These are phyloP conservation scores for Cucurbita moschata DNA, from an alignment of 306 rosid species.

Conservation along the genomic window DNA sequence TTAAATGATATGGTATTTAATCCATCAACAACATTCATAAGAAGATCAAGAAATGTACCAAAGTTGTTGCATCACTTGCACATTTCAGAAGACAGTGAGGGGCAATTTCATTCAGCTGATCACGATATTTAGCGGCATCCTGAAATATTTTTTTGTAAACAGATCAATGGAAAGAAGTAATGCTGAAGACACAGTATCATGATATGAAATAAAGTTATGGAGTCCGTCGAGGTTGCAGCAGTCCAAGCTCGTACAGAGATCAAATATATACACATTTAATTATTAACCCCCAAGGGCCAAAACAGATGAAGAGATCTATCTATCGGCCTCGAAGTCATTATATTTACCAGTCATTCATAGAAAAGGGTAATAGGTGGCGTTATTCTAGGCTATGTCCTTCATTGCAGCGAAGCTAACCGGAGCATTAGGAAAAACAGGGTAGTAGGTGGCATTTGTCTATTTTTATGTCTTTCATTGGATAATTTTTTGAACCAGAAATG, in stretches of 20 bases:
- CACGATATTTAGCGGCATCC: conserved; percentile 90
- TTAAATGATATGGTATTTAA: not conserved
- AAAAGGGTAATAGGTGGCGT: not conserved
- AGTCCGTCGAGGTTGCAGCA: not conserved
- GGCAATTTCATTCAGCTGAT: conserved; percentile 61
- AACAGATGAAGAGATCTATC: not conserved
- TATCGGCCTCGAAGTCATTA: not conserved
- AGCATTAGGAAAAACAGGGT: not conserved
- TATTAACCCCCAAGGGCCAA: not conserved
- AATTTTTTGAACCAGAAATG: not conserved
- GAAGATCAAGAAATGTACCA: conserved; percentile 30
- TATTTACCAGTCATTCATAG: not conserved
- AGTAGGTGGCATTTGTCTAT: not conserved
- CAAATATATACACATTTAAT: not conserved
- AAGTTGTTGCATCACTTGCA: conserved; percentile 78
- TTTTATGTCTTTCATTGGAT: not conserved
- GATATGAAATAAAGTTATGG: not conserved
- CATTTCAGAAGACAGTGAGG: conserved; percentile 77
- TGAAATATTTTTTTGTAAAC: conserved; percentile 9
- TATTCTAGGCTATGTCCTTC: not conserved
- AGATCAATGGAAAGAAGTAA: not conserved
- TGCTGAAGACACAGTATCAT: not conserved
- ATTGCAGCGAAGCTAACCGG: not conserved
- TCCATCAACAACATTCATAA: not conserved
- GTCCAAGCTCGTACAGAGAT: not conserved